phyloP scores from a whole-genome alignment of 139 green algal species.

The Coelastrella sp. region DNA sequence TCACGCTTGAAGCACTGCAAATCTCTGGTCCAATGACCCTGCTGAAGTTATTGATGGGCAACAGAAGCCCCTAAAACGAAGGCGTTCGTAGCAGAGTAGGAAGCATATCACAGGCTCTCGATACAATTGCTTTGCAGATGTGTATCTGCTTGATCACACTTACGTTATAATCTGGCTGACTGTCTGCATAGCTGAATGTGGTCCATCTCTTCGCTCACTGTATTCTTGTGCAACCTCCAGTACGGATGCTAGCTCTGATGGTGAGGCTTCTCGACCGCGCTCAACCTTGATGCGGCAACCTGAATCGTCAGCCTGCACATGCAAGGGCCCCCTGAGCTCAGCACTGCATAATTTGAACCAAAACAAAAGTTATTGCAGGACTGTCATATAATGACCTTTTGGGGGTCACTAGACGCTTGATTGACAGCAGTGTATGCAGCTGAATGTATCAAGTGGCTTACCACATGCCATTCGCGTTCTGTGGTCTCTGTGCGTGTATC shows the following conservation, averaged over 20 bases:
- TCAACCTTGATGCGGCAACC: conserved; percentile 24
- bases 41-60: too few relatives aligned
- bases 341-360: background rate
- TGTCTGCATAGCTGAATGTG: conserved; percentile 34
- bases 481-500: conserved; percentile 39
- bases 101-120: too few relatives aligned
- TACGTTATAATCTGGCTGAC: conserved; percentile 48
- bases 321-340: background rate
- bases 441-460: background rate
- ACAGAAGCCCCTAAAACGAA: too few relatives aligned
- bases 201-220: conserved; percentile 29
- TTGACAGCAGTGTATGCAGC: background rate
- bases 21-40: too few relatives aligned
- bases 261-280: background rate
- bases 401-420: background rate
- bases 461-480: conserved; percentile 44
- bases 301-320: conserved; percentile 37
- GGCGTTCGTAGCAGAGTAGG: too few relatives aligned
- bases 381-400: background rate
- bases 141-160: too few relatives aligned
- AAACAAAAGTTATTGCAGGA: background rate
- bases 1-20: too few relatives aligned
- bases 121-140: too few relatives aligned
- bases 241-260: conserved; percentile 10
- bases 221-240: conserved; percentile 43